Evolutionary conservation across 140 eudicot species (phyloP).

Genomic region (Flaveria floridana): DNA sequence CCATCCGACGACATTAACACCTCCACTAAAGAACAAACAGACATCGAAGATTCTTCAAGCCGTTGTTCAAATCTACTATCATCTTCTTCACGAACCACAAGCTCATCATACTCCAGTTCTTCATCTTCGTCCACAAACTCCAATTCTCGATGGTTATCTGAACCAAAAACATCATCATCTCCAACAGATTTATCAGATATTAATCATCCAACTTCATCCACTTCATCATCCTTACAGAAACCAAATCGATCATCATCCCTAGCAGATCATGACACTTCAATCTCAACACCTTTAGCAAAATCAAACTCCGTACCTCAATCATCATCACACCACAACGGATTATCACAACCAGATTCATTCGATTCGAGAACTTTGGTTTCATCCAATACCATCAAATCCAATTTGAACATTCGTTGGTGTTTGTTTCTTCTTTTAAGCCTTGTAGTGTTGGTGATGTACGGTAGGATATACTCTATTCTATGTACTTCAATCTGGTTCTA

Average conservation of each 20-base stretch:
- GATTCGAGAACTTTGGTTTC: neutral
- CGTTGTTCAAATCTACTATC: conserved; percentile 32
- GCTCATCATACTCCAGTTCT: conserved; percentile 21
- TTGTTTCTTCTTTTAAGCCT: conserved; percentile 41
- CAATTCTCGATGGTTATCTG: conserved; percentile 33
- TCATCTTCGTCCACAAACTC: conserved; percentile 40
- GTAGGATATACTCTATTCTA: conserved; percentile 50
- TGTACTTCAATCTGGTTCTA: conserved; percentile 54
- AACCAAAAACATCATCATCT: conserved; percentile 25
- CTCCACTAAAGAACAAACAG: conserved; percentile 19
- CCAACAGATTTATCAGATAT: conserved; percentile 21
- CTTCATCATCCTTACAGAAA: conserved; percentile 1
- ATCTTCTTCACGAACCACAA: conserved; percentile 32
- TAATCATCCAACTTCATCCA: conserved; percentile 21
- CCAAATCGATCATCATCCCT: neutral
- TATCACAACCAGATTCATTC: conserved; percentile 24
- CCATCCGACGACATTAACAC: conserved; percentile 1
- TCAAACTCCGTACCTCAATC: conserved; percentile 8
- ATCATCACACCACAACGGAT: conserved; percentile 12
- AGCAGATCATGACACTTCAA: conserved; percentile 15
- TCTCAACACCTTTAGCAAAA: neutral
- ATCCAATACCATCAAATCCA: conserved; percentile 18
- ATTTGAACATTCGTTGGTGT: conserved; percentile 35
- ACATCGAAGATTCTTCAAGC: conserved; percentile 25
- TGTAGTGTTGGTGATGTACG: conserved; percentile 44